Percentiles rank a stretch among this genome's conserved stretches.
These are phyloP conservation scores for Phytophthora nicotianae DNA, from an alignment of 352 stramenopile species.

Conservation along the genomic window DNA sequence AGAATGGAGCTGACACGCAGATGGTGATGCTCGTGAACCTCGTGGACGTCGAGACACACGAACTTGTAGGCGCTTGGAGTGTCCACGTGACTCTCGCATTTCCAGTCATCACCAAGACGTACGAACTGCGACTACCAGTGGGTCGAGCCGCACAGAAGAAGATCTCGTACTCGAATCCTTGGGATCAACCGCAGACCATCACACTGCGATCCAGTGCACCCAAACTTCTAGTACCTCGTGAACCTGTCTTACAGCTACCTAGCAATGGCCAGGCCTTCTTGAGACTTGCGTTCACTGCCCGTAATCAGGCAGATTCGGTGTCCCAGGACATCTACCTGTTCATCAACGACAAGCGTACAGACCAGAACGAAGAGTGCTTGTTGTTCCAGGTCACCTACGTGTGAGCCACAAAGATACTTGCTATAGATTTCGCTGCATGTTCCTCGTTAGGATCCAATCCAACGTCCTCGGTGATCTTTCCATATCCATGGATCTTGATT, in stretches of 20 bases:
- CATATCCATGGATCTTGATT: slow-evolving; percentile 4
- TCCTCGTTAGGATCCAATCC: slow-evolving; percentile 1
- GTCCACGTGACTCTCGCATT: slow-evolving; percentile 72
- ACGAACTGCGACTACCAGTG: slow-evolving; percentile 82
- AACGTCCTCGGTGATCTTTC: background rate
- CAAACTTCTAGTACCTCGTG: slow-evolving; percentile 70
- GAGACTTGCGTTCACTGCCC: slow-evolving; percentile 51
- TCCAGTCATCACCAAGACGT: slow-evolving; percentile 92
- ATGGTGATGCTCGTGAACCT: slow-evolving; percentile 78
- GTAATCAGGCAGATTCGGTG: slow-evolving; percentile 5
- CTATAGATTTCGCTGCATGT: slow-evolving; percentile 7
- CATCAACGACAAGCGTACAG: slow-evolving; percentile 90
- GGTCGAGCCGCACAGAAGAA: slow-evolving; percentile 86
- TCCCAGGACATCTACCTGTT: slow-evolving; percentile 86
- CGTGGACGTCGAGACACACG: slow-evolving; percentile 89
- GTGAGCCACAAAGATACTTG: slow-evolving; percentile 14
- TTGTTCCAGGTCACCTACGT: slow-evolving; percentile 85
- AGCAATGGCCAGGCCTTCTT: slow-evolving; percentile 60
- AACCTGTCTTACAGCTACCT: slow-evolving; percentile 60
- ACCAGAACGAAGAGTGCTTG: slow-evolving; percentile 94
- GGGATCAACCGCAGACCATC: slow-evolving; percentile 85
- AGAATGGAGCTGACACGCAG: slow-evolving; percentile 25
- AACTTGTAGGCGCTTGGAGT: slow-evolving; percentile 92
- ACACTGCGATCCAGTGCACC: slow-evolving; percentile 85
- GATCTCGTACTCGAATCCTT: slow-evolving; percentile 94